These are phyloP conservation scores for Alternaria viburni DNA, from an alignment of 2,329 filamentous ascomycete genomes.

Conservation along the genomic window DNA sequence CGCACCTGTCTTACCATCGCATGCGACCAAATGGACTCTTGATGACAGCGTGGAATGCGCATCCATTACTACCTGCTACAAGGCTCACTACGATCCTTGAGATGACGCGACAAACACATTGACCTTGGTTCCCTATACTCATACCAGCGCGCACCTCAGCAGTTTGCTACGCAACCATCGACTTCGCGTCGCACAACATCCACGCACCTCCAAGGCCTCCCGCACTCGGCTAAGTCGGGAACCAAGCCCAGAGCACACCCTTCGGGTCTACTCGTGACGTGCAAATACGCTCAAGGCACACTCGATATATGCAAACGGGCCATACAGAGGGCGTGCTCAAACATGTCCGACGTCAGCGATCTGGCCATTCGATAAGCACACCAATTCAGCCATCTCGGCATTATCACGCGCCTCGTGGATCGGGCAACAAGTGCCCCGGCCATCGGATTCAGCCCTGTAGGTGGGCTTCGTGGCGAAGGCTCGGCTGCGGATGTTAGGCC, in stretches of 20 bases:
- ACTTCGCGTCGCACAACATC: slow-evolving; percentile 13
- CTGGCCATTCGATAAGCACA: not conserved
- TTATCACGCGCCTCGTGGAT: slow-evolving; percentile 16
- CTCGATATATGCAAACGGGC: slow-evolving; percentile 11
- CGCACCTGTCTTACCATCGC: slow-evolving; percentile 8
- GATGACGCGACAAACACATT: not conserved
- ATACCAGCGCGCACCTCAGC: not conserved
- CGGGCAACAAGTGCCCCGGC: not conserved
- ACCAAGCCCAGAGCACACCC: slow-evolving; percentile 7
- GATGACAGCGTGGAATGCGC: not conserved
- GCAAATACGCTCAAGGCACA: slow-evolving; percentile 21
- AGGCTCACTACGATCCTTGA: not conserved
- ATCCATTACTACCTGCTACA: not conserved
- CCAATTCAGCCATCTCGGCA: slow-evolving; percentile 9
- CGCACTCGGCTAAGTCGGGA: slow-evolving; percentile 31
- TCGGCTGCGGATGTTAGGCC: slow-evolving; percentile 9
- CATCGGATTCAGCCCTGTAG: slow-evolving; percentile 11
- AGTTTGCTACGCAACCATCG: not conserved
- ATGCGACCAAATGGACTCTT: not conserved
- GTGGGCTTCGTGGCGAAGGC: slow-evolving; percentile 11
- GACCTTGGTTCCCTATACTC: not conserved
- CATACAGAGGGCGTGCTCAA: slow-evolving; percentile 8
- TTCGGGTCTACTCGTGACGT: slow-evolving; percentile 29
- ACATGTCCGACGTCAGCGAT: slow-evolving; percentile 22
- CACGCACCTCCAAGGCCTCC: slow-evolving; percentile 23